These are phyloP conservation scores for Hirsutella thompsonii DNA, from an alignment of 2,329 filamentous ascomycete genomes.

Conservation along the genomic window DNA sequence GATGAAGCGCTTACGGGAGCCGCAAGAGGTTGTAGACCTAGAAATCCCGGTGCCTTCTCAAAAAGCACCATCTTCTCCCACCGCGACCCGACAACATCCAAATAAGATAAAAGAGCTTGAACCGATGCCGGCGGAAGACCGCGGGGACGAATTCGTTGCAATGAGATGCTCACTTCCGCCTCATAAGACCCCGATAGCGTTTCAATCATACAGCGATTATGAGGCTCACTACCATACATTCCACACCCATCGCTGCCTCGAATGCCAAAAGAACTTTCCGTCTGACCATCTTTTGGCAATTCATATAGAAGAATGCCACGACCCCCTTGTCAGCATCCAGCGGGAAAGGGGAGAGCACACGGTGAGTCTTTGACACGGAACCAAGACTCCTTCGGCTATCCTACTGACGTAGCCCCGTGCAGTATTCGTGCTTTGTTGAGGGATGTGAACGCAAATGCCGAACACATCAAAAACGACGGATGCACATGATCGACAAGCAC, in stretches of 20 bases:
- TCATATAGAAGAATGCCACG: conserved; percentile 86
- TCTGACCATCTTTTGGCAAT: conserved; percentile 66
- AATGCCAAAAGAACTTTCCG: conserved; percentile 81
- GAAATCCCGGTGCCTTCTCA: conserved; percentile 11
- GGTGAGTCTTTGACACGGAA: conserved; percentile 34
- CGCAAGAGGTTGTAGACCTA: conserved; percentile 29
- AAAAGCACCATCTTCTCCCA: not conserved
- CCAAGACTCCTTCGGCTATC: not conserved
- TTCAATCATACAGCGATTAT: conserved; percentile 67
- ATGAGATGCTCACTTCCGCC: conserved; percentile 79
- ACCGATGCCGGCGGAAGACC: conserved; percentile 18
- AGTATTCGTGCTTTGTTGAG: conserved; percentile 86
- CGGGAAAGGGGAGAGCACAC: conserved; percentile 77
- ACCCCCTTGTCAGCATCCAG: conserved; percentile 60
- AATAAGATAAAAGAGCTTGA: conserved; percentile 52
- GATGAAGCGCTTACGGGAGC: conserved; percentile 54
- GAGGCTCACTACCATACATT: conserved; percentile 73
- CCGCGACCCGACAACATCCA: conserved; percentile 12
- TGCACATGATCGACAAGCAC: conserved; percentile 91
- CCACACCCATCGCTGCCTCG: conserved; percentile 74
- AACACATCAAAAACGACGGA: conserved; percentile 69
- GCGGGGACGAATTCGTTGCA: conserved; percentile 23
- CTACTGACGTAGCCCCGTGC: not conserved
- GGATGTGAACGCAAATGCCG: conserved; percentile 75
- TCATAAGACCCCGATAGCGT: conserved; percentile 57